Evolutionary conservation across 768 basidiomycete genomes (phyloP), one percentile per base, ranked within the genome.

Genomic region (Trametes meyenii): DNA sequence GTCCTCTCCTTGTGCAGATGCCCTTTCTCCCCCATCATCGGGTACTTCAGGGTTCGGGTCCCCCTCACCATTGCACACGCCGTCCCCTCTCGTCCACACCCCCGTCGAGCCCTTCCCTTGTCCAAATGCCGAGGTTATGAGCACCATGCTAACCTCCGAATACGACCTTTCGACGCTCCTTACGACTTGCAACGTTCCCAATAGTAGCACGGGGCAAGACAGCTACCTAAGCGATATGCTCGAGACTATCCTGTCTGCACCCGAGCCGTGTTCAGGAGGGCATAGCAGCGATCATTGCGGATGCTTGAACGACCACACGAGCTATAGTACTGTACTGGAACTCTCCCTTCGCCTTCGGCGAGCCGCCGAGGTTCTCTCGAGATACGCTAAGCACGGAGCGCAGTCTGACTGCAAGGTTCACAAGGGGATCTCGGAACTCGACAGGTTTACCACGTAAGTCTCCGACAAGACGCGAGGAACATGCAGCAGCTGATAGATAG

Each of bases 261-360:
- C 69, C 17, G 61, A 67, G 1, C 19, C 36, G 10, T 61, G 64
- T 44, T 42, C 66, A 19, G 29, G 35, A 23, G 50, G 54, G 33
- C 56, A 38, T 53, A 7, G 67, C 43, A 78, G 64, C 14, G 75
- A 75, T 16, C 81, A 84, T 53, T 88, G 87, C 63, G 83, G 80
- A 5, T 89, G 87, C 67, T 75, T 88, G 26, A 76, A 79, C 55
- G 86, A 88, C 61, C 66, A 78, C 10, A 66, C 76, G 19, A 81
- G 75, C 66, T 88, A 89, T 67, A 82, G 75, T 56, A 80, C 79
- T n/a, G 75, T 86, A 21, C 78, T 88, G 12, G 86, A 89, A 66
- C 75, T 89, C n/a, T 88, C 86, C 2, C 73, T 87, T 33, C 78
- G 85, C 52, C 78, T 89, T 21, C 79, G 86, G 23, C 84, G 80